Base-by-base conservation (phyloP, 257 asterid genomes). In the Plectranthus barbatus region DNA sequence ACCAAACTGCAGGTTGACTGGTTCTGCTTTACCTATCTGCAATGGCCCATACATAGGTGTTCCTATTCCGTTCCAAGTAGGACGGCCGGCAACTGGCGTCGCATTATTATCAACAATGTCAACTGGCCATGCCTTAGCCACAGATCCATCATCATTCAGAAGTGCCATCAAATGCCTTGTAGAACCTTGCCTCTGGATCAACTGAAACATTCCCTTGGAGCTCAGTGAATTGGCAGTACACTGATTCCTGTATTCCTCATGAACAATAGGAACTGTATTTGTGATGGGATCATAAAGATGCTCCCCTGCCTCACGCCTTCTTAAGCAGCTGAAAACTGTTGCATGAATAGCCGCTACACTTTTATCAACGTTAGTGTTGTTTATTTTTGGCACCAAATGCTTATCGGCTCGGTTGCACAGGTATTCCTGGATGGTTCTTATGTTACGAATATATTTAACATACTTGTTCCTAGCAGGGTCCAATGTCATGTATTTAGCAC, bases 81-180 rank as follows among this genome's bases (percentile, higher is more conserved):
- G 72, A 62, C 44, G 71, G 24, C 79, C 87, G 53, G 66, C 40
- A 56, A 60, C 46, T 18, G 90, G 78, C 69, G 56, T 81, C 0
- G 88, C 94, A 52, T 76, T 79, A 48, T 44, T 62, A 68, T 75
- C 85, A 15, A 78, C 26, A 1, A 77, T 74, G 70, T 90, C 84
- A 56, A 93, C 84, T 47, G 99, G 99, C 99, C 99, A 93, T 9
- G 97, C 97, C 83, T 84, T 93, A 0, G 97, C 97, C 76, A 93
- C 99, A 46, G 97, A 87, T 46, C 99, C 99, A 73, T 93, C 99
- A 53, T 78, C 63, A 61, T 90, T 93, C 70, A 93, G 37, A 64
- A 93, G 94, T 60, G 97, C 99, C 99, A 93, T 93, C 85, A 93
- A 49, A 71, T 86, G 96, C 81, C 99, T 74, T 14, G 75, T 73